phyloP scores from a whole-genome alignment of 2,329 filamentous ascomycete species.

The Hypoxylon sp. region DNA sequence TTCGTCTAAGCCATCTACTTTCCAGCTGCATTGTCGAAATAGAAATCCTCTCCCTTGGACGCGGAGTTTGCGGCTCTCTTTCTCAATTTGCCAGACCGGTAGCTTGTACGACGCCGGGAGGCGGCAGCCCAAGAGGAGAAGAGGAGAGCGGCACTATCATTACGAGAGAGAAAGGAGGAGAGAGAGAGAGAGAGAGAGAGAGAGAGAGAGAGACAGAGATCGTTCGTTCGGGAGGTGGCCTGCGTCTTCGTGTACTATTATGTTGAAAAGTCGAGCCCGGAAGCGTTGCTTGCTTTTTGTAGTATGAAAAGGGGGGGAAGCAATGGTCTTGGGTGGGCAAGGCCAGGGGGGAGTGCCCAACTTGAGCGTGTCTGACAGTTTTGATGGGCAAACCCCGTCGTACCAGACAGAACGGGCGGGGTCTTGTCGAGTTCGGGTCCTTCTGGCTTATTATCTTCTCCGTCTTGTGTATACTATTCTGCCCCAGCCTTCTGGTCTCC shows the following conservation, averaged over 20 bases:
- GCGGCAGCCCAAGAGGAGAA: slow-evolving; percentile 36
- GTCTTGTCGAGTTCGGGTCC: slow-evolving; percentile 27
- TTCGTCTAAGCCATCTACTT: slow-evolving; percentile 14
- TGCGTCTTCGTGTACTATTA: slow-evolving; percentile 37
- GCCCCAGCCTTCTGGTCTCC: slow-evolving; percentile 26
- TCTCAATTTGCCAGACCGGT: slow-evolving; percentile 26
- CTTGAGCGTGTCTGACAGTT: slow-evolving; percentile 21
- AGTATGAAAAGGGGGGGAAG: slow-evolving; percentile 9
- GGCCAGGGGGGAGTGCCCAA: slow-evolving; percentile 9
- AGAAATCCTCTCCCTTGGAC: slow-evolving; percentile 8
- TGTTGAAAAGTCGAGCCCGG: slow-evolving; percentile 22
- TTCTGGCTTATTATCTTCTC: slow-evolving; percentile 25
- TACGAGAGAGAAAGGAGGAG: no score
- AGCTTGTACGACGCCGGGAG: slow-evolving; percentile 37
- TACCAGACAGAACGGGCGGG: slow-evolving; percentile 25
- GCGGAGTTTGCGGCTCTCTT: slow-evolving; percentile 32
- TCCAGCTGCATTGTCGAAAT: slow-evolving; percentile 24
- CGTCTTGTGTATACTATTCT: slow-evolving; percentile 35
- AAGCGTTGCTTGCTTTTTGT: slow-evolving; percentile 21
- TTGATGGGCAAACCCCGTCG: slow-evolving; percentile 24
- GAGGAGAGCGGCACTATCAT: slow-evolving; percentile 30
- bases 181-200: no score
- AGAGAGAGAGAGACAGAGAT: no score
- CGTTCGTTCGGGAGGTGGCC: slow-evolving; percentile 19
- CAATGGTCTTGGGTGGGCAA: slow-evolving; percentile 11